Evolutionary conservation across 106 monocot species (phyloP), one percentile per base, ranked within the genome.

Genomic region (Phalaenopsis equestris): DNA sequence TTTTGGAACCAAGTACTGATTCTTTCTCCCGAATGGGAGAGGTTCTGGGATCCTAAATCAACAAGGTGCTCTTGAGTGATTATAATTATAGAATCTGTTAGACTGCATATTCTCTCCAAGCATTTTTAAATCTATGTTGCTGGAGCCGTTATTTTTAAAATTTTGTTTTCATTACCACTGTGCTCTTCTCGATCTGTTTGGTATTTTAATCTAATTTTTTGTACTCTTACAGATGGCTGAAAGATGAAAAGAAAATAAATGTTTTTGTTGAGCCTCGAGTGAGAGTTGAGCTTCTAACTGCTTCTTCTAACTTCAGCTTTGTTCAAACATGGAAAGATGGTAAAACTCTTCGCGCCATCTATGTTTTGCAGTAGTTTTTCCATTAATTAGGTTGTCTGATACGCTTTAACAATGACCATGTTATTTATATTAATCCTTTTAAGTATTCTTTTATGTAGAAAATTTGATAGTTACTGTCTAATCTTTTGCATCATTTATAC

Each of bases 251-350:
- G 79, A 89, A 78, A 9, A 90, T 99, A 48, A 75, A 93, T 86
- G 80, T 99, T 81, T 81, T 93, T 79, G 94, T 99, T 68, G 99
- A 99, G 79, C 99, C 95, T 75, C 91, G 93, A 47, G 93, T 99
- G 75, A 99, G 80, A 79, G 64, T 76, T 84, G 99, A 99, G 84
- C 95, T 99, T 79, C 43, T 93, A 42, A 78, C 56, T 12, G 89
- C 91, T 15, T 80, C 79, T 55, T 80, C 88, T 17, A 73, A 79
- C 79, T 95, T 91, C 79, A 79, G 73, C 67, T 93, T 95, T 86
- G 84, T 99, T 39, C 88, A 85, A 75, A 91, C 93, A 42, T 99
- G 99, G 95, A 77, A 93, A 85, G 64, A 91, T 90, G 99, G 99
- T 99, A 76, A 84, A 85, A 41, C 21, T 36, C 39, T 14, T 74